Evolutionary conservation across 345 rosid genomes (phyloP).

Genomic region (Eucalyptus tenuipes): DNA sequence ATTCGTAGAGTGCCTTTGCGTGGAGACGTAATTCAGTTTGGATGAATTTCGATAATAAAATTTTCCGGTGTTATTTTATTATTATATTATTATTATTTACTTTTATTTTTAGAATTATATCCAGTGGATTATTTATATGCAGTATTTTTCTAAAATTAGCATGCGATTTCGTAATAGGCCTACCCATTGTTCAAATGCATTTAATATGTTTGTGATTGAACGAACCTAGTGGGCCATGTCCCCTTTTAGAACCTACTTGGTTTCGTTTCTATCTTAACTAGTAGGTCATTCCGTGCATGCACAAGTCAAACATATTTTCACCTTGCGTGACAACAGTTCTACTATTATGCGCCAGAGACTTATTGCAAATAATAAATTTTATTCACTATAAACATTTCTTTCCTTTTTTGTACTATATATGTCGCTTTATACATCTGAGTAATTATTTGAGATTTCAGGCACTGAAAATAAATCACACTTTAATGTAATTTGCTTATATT

Average conservation of each 20-base stretch:
- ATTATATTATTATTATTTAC: too few species aligned
- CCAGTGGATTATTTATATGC: too few species aligned
- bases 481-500: background rate
- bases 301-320: background rate
- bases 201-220: background rate
- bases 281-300: background rate
- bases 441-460: background rate
- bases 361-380: background rate
- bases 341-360: too few species aligned
- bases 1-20: too few species aligned
- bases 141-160: accelerated
- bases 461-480: background rate
- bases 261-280: background rate
- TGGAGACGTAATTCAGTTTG: too few species aligned
- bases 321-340: background rate
- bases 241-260: background rate
- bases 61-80: too few species aligned
- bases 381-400: background rate
- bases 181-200: background rate
- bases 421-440: background rate
- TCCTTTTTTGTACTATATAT: background rate
- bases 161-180: accelerated
- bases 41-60: too few species aligned
- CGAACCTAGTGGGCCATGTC: background rate
- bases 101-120: too few species aligned